Evolutionary conservation across 345 rosid species (phyloP), one percentile per base, ranked within the genome.

Genomic region (Lumnitzera racemosa): DNA sequence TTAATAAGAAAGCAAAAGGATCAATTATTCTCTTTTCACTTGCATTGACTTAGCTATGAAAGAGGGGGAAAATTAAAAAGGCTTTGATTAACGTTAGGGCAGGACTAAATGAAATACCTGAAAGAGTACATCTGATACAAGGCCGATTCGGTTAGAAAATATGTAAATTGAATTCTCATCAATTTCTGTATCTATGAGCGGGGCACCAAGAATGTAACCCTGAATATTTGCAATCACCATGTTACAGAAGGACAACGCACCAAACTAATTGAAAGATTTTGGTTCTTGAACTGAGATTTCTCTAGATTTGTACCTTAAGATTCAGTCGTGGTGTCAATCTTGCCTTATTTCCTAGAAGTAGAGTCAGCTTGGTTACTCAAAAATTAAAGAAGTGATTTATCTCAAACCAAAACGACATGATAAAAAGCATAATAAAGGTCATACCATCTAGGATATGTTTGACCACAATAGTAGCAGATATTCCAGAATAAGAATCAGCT

Each of bases 401-500:
- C 20, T 20, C 20, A 20, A 20, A 36, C 43, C 43, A 36, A 36
- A 5, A 36, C 10, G 7, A 5, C 7, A 36, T 9, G 7, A 1
- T 9, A 49, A 27, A 8, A 27, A 11, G 14, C 36, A 55, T 55
- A 11, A 55, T 25, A 55, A 8, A 57, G 14, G 24, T n/a, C 15
- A 17, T 73, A 69, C 80, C 61, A 12, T 63, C 47, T 17, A 70
- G 0, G 4, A 75, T 49, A 46, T 67, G 53, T 13, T 67, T 49
- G 56, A 69, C 67, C 3, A 75, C 24, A 4, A 64, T 50, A 15
- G 65, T 71, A n/a, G 61, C 74, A 48, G 52, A 54, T 17, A 76
- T 61, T 55, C 80, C 80, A 0, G 74, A 66, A 59, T 72, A 72
- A 13, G 77, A 72, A 61, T 76, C 80, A 15, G 70, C 74, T 15